Evolutionary conservation across 371 early-diverging fungal genomes (phyloP), one percentile per base, ranked within the genome.

Genomic region (Mortierella sp.): DNA sequence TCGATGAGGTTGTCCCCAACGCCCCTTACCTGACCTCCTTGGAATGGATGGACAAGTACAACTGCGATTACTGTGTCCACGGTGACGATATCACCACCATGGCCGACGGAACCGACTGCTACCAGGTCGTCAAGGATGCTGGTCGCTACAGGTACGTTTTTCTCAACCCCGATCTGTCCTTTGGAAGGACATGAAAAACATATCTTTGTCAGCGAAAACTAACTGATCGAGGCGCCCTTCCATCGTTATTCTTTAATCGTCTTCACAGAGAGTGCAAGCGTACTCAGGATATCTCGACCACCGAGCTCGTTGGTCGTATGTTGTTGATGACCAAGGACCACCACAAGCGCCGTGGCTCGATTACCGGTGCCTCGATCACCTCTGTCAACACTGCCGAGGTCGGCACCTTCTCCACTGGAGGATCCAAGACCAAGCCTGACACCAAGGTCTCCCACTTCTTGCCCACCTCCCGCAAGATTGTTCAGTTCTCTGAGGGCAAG

Each of bases 301-400:
- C 99, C 7, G 98, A 98, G 89, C 90, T 98, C 56, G 98, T 99
- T 3, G 98, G 98, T 35, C 94, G 99, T 77, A 98, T 99, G 98
- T 89, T 99, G 87, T 88, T 97, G 68, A 94, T 98, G 93, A 95
- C 97, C n/a, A 90, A 90, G 71, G 95, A 97, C 83, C 98, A 97
- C 88, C 96, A 95, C 87, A 92, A 91, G 78, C 93, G 93, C 76
- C 89, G 91, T 70, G 84, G 80, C 58, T 85, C 89, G 16, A 75
- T 85, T 12, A 82, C 80, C 21, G 76, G 87, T 21, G 91, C 92
- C 12, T 90, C 93, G 5, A 88, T 93, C 56, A 89, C 94, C 27
- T 91, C 92, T 72, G 89, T 95, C 46, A 91, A 93, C 80, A 90
- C 91, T 27, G 88, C 92, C 38, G 94, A 92, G 72, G 89, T 95